Percentiles rank a stretch among this genome's conserved stretches.
phyloP scores from a whole-genome alignment of 257 asterid genomes.

The Solanum megistacrolobum region DNA sequence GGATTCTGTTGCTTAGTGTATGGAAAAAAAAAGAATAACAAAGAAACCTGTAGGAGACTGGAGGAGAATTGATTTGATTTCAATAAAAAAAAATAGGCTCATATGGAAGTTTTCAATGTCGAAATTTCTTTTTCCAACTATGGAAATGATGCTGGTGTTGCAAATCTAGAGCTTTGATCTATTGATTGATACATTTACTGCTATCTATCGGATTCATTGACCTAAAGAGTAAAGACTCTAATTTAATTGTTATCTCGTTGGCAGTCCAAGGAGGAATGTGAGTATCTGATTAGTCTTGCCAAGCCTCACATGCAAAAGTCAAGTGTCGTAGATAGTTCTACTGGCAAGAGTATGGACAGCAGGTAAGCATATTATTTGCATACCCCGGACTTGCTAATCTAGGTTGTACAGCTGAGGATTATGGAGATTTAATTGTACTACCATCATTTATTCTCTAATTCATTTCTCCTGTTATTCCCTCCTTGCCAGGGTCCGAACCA shows the following conservation, averaged over 20 bases:
- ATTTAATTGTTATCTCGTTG: constrained; percentile 1
- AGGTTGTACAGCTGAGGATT: not conserved
- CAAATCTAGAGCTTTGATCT: not conserved
- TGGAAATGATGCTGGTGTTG: not conserved
- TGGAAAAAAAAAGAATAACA: not conserved
- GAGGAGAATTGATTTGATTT: not conserved
- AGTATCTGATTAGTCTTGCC: constrained; percentile 79
- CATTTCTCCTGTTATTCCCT: not conserved
- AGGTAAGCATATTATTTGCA: constrained; percentile 37
- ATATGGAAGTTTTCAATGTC: not conserved
- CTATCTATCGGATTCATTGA: not conserved
- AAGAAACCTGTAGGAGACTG: not conserved
- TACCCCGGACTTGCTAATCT: not conserved
- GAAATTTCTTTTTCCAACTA: not conserved
- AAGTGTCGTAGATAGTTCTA: constrained; percentile 75
- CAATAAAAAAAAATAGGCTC: not conserved
- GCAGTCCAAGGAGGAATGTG: constrained; percentile 92
- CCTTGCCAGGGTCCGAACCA: constrained; percentile 75
- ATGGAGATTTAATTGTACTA: not conserved
- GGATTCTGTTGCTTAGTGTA: not conserved
- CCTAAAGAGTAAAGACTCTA: not conserved
- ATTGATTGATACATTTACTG: not conserved
- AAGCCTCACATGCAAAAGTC: constrained; percentile 87
- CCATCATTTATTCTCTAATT: not conserved
- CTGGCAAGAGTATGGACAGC: constrained; percentile 90